Conservation (phyloP, 495 filamentous ascomycete species). For the Talaromyces trachyspermus region DNA sequence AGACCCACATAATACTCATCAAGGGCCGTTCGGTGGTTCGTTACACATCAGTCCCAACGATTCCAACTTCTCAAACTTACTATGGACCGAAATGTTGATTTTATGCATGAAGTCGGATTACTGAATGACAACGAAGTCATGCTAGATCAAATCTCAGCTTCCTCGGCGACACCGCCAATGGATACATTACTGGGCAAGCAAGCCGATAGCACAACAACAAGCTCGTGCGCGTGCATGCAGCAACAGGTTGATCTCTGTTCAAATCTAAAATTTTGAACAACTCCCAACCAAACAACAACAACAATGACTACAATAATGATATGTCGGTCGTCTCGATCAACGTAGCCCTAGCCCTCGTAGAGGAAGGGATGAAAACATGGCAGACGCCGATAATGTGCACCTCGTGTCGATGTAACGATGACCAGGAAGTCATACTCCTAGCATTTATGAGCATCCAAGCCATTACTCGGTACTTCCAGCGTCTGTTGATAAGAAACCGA, state of each 20-base stretch:
- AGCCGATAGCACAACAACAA: neutral
- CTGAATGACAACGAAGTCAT: neutral
- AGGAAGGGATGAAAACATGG: neutral
- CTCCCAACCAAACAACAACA: neutral
- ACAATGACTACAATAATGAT: neutral
- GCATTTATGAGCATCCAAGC: conserved; percentile 2
- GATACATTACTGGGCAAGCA: neutral
- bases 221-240: neutral
- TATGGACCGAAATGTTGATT: neutral
- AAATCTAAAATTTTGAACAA: neutral
- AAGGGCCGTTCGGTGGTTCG: neutral
- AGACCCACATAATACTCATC: neutral
- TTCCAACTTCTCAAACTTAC: neutral
- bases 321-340: neutral
- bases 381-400: neutral
- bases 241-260: neutral
- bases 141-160: neutral
- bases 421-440: neutral
- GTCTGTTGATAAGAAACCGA: neutral
- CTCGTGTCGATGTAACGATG: neutral
- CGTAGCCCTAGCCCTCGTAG: neutral
- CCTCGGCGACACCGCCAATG: neutral
- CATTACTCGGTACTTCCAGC: neutral
- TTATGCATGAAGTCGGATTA: neutral
- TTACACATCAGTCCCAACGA: neutral